Percentiles rank a stretch among this genome's conserved stretches.
Conservation (phyloP, 2,329 filamentous ascomycete species). For the Talaromyces sp. region DNA sequence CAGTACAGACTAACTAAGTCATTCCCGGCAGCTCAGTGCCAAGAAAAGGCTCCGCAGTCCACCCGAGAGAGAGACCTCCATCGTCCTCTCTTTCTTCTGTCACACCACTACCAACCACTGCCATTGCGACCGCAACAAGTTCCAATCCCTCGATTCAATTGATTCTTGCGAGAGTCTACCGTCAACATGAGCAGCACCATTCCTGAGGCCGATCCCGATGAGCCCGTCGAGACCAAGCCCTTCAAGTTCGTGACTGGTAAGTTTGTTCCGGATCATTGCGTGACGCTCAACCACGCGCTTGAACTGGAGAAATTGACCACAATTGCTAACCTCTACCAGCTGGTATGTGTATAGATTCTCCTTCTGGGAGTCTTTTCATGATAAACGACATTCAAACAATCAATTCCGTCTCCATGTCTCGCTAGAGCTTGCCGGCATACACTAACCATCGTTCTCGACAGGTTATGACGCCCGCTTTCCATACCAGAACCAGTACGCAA, state of each 20-base stretch:
- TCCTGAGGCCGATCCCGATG: constrained; percentile 59
- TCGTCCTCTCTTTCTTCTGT: constrained; percentile 24
- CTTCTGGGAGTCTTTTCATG: constrained; percentile 25
- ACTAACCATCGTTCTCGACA: constrained; percentile 37
- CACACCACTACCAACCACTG: constrained; percentile 23
- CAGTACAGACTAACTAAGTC: constrained; percentile 30
- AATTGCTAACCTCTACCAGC: constrained; percentile 46
- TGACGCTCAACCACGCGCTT: constrained; percentile 19
- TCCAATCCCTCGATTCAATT: constrained; percentile 7
- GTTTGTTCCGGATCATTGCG: constrained; percentile 35
- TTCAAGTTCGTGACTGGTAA: constrained; percentile 99
- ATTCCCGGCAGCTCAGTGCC: constrained; percentile 35
- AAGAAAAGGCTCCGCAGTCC: constrained; percentile 27
- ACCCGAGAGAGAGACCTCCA: constrained; percentile 24
- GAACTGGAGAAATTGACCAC: neutral
- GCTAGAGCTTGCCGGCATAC: constrained; percentile 5
- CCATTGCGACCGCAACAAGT: constrained; percentile 9
- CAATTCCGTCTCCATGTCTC: constrained; percentile 25
- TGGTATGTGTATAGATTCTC: constrained; percentile 41
- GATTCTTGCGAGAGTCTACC: constrained; percentile 21
- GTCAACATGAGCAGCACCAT: constrained; percentile 84
- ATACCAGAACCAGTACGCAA: constrained; percentile 70
- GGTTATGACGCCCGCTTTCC: constrained; percentile 99
- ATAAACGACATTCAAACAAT: neutral
- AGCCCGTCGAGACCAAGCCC: constrained; percentile 89